These are phyloP conservation scores for Vigna nakashimae DNA, from an alignment of 306 rosid genomes.

Conservation along the genomic window DNA sequence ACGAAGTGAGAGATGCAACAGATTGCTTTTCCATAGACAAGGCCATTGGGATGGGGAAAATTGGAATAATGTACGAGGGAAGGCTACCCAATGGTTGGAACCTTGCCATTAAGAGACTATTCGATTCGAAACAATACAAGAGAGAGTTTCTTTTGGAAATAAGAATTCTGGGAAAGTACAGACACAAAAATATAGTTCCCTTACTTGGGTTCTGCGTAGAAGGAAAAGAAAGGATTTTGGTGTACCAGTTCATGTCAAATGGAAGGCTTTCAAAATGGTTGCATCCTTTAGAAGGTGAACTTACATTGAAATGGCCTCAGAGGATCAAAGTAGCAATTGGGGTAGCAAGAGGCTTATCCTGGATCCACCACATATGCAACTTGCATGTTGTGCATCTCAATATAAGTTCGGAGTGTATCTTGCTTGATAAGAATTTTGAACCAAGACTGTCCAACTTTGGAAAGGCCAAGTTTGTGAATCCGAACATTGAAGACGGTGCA, in stretches of 20 bases:
- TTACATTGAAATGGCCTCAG: constrained; percentile 4
- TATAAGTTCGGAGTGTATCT: constrained; percentile 31
- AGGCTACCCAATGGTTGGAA: constrained; percentile 21
- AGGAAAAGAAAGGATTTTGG: constrained; percentile 32
- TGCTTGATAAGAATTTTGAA: constrained; percentile 36
- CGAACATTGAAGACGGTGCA: background rate
- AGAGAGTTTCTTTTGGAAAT: constrained; percentile 37
- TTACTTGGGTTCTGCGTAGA: constrained; percentile 24
- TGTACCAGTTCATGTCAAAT: constrained; percentile 45
- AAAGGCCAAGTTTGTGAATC: constrained; percentile 1
- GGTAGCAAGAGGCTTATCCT: constrained; percentile 48
- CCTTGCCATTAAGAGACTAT: constrained; percentile 48
- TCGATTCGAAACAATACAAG: background rate
- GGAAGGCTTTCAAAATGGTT: constrained; percentile 50
- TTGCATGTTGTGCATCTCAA: background rate
- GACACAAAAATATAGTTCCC: constrained; percentile 46
- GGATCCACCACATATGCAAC: constrained; percentile 42
- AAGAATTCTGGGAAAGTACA: constrained; percentile 33
- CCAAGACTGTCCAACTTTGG: constrained; percentile 16
- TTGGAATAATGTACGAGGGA: constrained; percentile 51
- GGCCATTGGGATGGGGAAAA: constrained; percentile 48
- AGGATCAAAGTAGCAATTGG: constrained; percentile 47
- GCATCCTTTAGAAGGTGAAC: background rate
- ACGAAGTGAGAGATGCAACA: constrained; percentile 44
- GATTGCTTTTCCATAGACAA: constrained; percentile 40